Evolutionary conservation across 352 stramenopile genomes (phyloP), one percentile per base, ranked within the genome.

Genomic region (Globisporangium carolinianum): DNA sequence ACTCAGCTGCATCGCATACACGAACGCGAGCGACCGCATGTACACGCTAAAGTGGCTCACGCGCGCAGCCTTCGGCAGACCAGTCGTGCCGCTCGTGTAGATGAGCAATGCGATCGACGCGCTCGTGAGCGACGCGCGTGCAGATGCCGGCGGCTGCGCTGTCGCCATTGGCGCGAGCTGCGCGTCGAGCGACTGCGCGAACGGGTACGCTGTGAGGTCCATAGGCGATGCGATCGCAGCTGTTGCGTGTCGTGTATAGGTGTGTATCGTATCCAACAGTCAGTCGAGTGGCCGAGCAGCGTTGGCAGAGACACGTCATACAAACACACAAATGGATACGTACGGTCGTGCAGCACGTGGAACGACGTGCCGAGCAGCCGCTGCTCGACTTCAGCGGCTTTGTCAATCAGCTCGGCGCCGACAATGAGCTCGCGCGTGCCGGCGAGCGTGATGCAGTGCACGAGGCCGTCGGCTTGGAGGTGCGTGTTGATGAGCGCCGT

Each of bases 401-500:
- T 82, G 6, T 55, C 59, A n/a, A 79, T 63, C 12, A 91, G 65
- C 54, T 91, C 80, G 17, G 69, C 57, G 46, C 83, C 86, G 42
- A 93, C 79, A 42, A 96, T 75, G 48, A 95, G 60, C 49, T 75
- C 71, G 50, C 69, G 65, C n/a, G 79, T 72, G 50, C 78, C 57
- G 12, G 83, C 80, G 46, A 94, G 72, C 54, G 71, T 72, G 47
- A 89, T 66, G 58, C 83, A 88, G 65, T 96, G 87, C 18, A 90
- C 55, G n/a, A 96, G 66, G 0, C 73, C 73, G 42, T 89, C 75
- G 2, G 79, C 53, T 47, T 81, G 66, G 47, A 94, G 51, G 53
- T 86, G 73, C 48, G 79, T 92, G 69, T 96, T 96, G 57, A 96
- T 85, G 36, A 95, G 69, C 36, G 87, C 87, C n/a, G 75, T 76